Evolutionary conservation across 2,329 filamentous ascomycete species (phyloP).

Genomic region (Lecanicillium sp.): DNA sequence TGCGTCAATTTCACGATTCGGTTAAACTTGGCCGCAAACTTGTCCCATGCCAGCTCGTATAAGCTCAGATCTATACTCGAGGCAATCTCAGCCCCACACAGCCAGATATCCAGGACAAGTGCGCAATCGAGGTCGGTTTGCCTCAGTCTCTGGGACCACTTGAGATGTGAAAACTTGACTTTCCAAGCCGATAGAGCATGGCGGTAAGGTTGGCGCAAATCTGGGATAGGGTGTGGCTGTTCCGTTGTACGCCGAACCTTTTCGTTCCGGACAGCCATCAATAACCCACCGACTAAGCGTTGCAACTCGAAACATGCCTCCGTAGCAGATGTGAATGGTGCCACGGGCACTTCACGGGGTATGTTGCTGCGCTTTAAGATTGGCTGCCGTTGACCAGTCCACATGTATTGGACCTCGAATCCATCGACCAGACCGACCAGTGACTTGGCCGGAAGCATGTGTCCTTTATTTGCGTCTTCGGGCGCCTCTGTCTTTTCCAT

Average conservation of each 20-base stretch:
- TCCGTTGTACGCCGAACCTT: conserved; percentile 20
- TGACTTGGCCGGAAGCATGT: conserved; percentile 6
- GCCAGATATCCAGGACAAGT: conserved; percentile 10
- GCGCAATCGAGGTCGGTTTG: conserved; percentile 12
- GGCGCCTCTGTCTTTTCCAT: conserved; percentile 1
- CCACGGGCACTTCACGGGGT: conserved; percentile 1
- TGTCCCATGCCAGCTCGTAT: conserved; percentile 13
- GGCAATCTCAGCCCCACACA: conserved; percentile 11
- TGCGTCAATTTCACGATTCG: conserved; percentile 9
- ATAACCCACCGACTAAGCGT: conserved; percentile 3
- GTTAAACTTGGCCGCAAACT: conserved; percentile 2
- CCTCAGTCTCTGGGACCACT: conserved; percentile 9
- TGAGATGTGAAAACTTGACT: conserved; percentile 11
- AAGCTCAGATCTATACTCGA: conserved; percentile 5
- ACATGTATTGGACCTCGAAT: conserved; percentile 13
- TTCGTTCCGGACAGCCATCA: conserved; percentile 2
- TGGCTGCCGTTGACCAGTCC: conserved; percentile 2
- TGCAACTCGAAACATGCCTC: conserved; percentile 14
- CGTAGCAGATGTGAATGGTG: conserved; percentile 8
- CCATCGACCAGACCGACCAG: conserved; percentile 11
- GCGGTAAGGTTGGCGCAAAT: conserved; percentile 4
- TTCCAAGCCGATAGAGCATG: conserved; percentile 10
- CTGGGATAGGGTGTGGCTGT: background rate
- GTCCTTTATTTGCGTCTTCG: background rate
- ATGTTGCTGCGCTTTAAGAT: conserved; percentile 2